Percentiles rank a stretch among this genome's conserved stretches.
Evolutionary conservation across 2,329 filamentous ascomycete genomes (phyloP).

Genomic region (Colletotrichum limetticola): DNA sequence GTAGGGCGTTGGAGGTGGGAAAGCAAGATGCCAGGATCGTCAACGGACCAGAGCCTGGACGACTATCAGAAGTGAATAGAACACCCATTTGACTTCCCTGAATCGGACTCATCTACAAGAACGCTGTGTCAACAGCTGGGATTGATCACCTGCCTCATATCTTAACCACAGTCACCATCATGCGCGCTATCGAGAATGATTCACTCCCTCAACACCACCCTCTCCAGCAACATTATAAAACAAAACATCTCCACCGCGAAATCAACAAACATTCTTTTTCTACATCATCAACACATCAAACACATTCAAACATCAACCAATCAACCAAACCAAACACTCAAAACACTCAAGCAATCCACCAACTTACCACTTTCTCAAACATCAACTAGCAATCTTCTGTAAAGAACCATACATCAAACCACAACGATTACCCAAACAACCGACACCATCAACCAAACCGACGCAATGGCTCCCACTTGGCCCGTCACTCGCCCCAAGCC

Average conservation of each 20-base stretch:
- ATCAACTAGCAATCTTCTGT: too few relatives aligned
- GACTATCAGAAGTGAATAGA: not conserved
- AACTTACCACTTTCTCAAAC: too few relatives aligned
- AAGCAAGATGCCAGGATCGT: not conserved
- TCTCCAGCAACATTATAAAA: not conserved
- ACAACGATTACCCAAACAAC: not conserved
- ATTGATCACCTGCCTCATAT: not conserved
- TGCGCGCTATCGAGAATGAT: not conserved
- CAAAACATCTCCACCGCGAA: not conserved
- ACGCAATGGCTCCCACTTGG: not conserved
- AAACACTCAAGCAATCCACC: not conserved
- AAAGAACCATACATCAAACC: not conserved
- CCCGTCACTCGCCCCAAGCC: not conserved
- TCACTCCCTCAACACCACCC: not conserved
- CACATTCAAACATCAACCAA: not conserved
- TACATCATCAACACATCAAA: not conserved
- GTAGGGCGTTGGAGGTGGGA: not conserved
- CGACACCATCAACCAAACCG: not conserved
- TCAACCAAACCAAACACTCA: not conserved
- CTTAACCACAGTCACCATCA: not conserved
- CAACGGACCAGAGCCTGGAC: not conserved
- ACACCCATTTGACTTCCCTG: too few relatives aligned
- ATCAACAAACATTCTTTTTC: not conserved
- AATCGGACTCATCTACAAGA: not conserved
- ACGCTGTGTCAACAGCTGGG: not conserved